Evolutionary conservation across 768 basidiomycete species (phyloP).

Genomic region (Omphalotus guepiniiformis): DNA sequence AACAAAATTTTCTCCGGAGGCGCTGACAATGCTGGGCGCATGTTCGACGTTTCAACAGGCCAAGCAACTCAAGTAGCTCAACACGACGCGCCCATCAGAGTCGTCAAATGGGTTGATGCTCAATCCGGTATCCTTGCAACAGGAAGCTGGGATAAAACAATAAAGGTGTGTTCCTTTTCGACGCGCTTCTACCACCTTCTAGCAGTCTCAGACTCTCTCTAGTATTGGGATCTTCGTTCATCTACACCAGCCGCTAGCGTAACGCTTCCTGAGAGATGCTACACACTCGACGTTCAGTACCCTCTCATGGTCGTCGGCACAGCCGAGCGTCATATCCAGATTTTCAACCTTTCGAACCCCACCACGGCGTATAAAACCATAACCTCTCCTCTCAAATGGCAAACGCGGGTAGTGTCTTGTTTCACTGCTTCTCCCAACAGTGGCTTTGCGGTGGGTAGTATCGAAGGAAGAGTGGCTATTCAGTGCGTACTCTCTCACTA

Average conservation of each 20-base stretch:
- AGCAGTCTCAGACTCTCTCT: constrained; percentile 8
- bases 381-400: constrained; percentile 87
- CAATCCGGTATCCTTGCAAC: constrained; percentile 79
- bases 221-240: constrained; percentile 93
- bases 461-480: constrained; percentile 91
- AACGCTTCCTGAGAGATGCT: constrained; percentile 85
- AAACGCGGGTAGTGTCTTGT: constrained; percentile 83
- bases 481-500: constrained; percentile 60
- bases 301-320: constrained; percentile 90
- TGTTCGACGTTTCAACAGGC: constrained; percentile 87
- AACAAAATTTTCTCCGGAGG: constrained; percentile 90
- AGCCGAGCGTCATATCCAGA: constrained; percentile 88
- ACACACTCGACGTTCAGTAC: constrained; percentile 78
- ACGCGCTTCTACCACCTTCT: constrained; percentile 1
- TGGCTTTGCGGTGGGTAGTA: constrained; percentile 81
- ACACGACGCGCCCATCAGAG: constrained; percentile 86
- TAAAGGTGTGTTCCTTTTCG: constrained; percentile 63
- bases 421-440: constrained; percentile 63
- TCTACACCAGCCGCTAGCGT: constrained; percentile 75
- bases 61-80: constrained; percentile 80
- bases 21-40: constrained; percentile 91
- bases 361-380: constrained; percentile 78
- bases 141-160: constrained; percentile 96
- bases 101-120: constrained; percentile 76
- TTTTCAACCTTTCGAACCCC: constrained; percentile 84